A percentile compares a stretch with the other conserved stretches of the same genome.
phyloP scores from a whole-genome alignment of 2,329 filamentous ascomycete species.

The Pseudogymnoascus sp. region DNA sequence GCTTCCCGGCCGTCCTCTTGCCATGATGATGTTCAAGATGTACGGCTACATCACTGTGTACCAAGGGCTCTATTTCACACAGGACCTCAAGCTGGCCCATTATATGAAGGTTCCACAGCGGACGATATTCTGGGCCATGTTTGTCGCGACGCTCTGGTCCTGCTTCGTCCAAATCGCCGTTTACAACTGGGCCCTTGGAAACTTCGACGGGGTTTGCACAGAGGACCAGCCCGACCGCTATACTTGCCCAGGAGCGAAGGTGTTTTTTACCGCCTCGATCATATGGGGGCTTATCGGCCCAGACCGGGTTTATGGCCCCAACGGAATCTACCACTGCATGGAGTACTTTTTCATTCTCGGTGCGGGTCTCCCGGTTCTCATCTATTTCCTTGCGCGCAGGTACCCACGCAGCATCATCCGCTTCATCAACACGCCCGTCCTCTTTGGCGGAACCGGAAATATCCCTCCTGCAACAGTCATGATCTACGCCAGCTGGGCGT shows the following conservation, averaged over 20 bases:
- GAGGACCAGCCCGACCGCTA: slow-evolving; percentile 47
- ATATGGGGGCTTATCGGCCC: slow-evolving; percentile 71
- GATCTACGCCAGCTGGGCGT: slow-evolving; percentile 65
- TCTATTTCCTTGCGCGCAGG: slow-evolving; percentile 47
- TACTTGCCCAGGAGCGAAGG: slow-evolving; percentile 43
- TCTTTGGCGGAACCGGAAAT: slow-evolving; percentile 57
- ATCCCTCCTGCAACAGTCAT: slow-evolving; percentile 65
- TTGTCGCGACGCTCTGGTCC: slow-evolving; percentile 58
- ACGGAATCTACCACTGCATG: slow-evolving; percentile 54
- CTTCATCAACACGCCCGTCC: slow-evolving; percentile 61
- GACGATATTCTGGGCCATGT: slow-evolving; percentile 59
- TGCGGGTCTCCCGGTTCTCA: slow-evolving; percentile 52
- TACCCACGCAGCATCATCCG: slow-evolving; percentile 56
- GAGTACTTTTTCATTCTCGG: slow-evolving; percentile 69
- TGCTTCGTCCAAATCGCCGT: slow-evolving; percentile 61
- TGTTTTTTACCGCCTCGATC: slow-evolving; percentile 61
- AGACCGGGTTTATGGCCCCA: slow-evolving; percentile 57
- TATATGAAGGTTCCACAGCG: slow-evolving; percentile 54
- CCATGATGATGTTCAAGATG: slow-evolving; percentile 75
- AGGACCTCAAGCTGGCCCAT: slow-evolving; percentile 46
- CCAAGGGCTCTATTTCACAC: slow-evolving; percentile 41
- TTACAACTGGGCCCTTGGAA: slow-evolving; percentile 52
- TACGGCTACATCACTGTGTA: slow-evolving; percentile 50
- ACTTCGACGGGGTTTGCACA: slow-evolving; percentile 59
- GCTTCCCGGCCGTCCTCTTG: slow-evolving; percentile 53